Conservation (phyloP, 176 grass and related monocot species). For the Ampelocalamus luodianensis region DNA sequence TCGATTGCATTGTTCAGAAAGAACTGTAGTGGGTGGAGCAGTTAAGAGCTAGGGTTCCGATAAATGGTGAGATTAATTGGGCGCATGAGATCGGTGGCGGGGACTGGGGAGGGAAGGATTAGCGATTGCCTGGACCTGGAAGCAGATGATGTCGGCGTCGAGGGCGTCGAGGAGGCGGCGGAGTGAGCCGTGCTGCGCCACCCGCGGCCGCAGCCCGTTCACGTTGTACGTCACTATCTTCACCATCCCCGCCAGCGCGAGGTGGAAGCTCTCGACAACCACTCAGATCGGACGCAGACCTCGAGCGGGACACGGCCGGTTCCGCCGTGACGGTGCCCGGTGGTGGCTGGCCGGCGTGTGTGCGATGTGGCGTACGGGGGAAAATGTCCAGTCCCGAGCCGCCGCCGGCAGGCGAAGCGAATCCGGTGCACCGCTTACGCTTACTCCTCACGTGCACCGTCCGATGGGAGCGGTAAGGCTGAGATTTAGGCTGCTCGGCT, state of each 20-base stretch:
- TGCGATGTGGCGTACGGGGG: constrained; percentile 26
- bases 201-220: constrained; percentile 92
- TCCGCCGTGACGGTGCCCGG: not conserved
- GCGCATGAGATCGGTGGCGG: not conserved
- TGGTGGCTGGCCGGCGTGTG: not conserved
- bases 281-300: not conserved
- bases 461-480: constrained; percentile 12
- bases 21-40: constrained; percentile 5
- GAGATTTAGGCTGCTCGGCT: not conserved
- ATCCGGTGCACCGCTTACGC: not conserved
- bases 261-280: constrained; percentile 36
- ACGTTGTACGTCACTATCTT: constrained; percentile 99
- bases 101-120: not conserved
- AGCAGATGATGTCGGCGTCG: constrained; percentile 94
- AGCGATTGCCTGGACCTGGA: constrained; percentile 57
- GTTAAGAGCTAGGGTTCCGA: constrained; percentile 48
- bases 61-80: not conserved
- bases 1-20: not conserved
- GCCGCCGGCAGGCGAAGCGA: not conserved
- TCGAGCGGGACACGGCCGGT: constrained; percentile 20
- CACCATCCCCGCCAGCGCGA: constrained; percentile 39
- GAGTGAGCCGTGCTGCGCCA: constrained; percentile 86
- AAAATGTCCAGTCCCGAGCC: constrained; percentile 49
- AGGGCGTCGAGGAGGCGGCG: constrained; percentile 87
- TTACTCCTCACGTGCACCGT: not conserved